phyloP scores from a whole-genome alignment of 495 filamentous ascomycete species.

The Xylaria castorea region DNA sequence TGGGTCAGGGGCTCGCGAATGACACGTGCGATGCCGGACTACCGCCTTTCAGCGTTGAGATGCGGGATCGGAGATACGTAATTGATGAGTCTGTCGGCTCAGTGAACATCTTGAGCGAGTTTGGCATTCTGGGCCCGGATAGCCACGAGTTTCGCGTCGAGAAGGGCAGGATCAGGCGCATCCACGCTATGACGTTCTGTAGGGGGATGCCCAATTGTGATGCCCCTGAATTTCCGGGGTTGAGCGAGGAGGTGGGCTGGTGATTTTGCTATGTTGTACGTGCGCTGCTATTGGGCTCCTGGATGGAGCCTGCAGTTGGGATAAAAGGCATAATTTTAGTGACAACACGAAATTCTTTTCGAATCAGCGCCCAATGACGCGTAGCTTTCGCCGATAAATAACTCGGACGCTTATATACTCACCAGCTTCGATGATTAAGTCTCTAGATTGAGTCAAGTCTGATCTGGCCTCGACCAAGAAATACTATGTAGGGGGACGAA shows the following conservation, averaged over 20 bases:
- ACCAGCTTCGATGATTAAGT: background rate
- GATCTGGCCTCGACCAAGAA: background rate
- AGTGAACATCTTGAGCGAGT: constrained; percentile 30
- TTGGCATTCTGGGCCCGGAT: constrained; percentile 32
- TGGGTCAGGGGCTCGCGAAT: constrained; percentile 32
- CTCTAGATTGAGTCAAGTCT: too few relatives aligned
- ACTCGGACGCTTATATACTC: background rate
- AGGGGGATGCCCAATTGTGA: constrained; percentile 36
- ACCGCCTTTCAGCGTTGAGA: constrained; percentile 30
- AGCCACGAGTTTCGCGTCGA: constrained; percentile 33
- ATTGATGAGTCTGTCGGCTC: constrained; percentile 32
- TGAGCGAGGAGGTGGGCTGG: constrained; percentile 19
- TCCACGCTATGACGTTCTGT: constrained; percentile 39
- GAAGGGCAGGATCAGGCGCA: constrained; percentile 30
- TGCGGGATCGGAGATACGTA: constrained; percentile 34
- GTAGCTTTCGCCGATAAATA: background rate
- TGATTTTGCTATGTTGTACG: background rate
- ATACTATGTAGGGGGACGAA: too few relatives aligned
- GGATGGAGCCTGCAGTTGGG: background rate
- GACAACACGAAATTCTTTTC: too few relatives aligned
- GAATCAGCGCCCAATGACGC: too few relatives aligned
- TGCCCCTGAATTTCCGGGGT: constrained; percentile 17
- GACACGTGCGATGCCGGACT: constrained; percentile 35
- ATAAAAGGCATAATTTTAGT: too few relatives aligned
- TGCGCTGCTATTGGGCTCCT: background rate